Base-by-base conservation (phyloP, 805 yeast species). In the Candida quercuum region DNA sequence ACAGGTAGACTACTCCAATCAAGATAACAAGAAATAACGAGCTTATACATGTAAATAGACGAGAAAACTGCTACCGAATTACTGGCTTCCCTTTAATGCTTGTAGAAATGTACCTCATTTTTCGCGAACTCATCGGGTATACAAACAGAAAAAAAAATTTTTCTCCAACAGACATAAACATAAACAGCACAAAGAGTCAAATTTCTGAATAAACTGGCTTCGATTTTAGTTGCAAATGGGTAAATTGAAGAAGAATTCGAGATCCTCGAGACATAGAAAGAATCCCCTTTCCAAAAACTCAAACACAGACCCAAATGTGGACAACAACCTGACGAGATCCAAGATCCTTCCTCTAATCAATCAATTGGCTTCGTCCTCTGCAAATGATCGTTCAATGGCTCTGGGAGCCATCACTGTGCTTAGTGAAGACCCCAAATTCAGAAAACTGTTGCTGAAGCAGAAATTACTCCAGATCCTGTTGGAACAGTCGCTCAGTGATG, bases 351-450 rank as follows among this genome's bases (percentile, higher is more conserved):
- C 95, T 1, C 62, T 89, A 45, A 64, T 88, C 16, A 69, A 72
- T 38, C 78, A 85, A 49, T 63, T 89, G 39, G 63, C 72, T 36
- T 74, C 87, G 3, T 60, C 76, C 1, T 67, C 76, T 7, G 74
- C 85, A 3, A 80, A 81, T 52, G 96, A 89, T 42, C 71, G 86
- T 41, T 70, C 84, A 0, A 76, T 83, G 76, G 91, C 95, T 1
- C 59, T 88, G 16, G 74, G 81, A 10, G 80, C 93, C 3, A 76
- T 88, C 29, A 69, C 81, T 14, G 76, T 83, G 1, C 60, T 89
- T 41, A 72, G 81, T 41, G 94, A 84, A 41, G 93, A 86, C 49
- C 60, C 73, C 2, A 63, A 68, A 27, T 65, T 82, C 65, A 72
- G 96, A 45, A 64, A 68, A 37, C 36, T 77, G 39, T 65, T 88